Evolutionary conservation across 2,329 filamentous ascomycete genomes (phyloP).

Genomic region (Xylariomycetidae sp.): DNA sequence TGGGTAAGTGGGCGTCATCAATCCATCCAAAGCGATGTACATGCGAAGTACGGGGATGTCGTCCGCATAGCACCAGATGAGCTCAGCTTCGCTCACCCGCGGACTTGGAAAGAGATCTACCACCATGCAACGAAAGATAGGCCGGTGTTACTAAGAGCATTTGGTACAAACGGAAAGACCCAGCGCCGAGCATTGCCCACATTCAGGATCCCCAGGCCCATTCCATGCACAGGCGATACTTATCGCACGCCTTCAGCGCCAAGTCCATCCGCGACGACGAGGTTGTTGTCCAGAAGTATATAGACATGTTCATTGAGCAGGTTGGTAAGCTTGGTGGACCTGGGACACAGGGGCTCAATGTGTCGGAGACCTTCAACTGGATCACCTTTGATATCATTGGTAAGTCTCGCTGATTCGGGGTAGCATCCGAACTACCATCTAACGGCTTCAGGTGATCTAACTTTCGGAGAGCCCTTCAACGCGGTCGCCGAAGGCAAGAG

Average conservation of each 20-base stretch:
- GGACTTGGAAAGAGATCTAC: slow-evolving; percentile 31
- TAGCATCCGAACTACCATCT: too few species aligned
- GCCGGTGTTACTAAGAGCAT: slow-evolving; percentile 4
- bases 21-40: slow-evolving; percentile 8
- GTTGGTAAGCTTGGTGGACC: slow-evolving; percentile 9
- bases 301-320: slow-evolving; percentile 11
- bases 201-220: slow-evolving; percentile 12
- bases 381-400: slow-evolving; percentile 26
- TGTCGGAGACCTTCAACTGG: slow-evolving; percentile 19
- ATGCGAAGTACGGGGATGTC: slow-evolving; percentile 21
- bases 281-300: slow-evolving; percentile 16
- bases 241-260: slow-evolving; percentile 14
- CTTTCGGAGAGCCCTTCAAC: slow-evolving; percentile 14
- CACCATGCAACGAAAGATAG: slow-evolving; percentile 18
- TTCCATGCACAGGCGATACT: slow-evolving; percentile 11
- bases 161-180: slow-evolving; percentile 10
- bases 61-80: slow-evolving; percentile 37
- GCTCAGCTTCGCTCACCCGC: slow-evolving; percentile 32
- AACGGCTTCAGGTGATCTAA: slow-evolving; percentile 12
- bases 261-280: slow-evolving; percentile 16
- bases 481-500: slow-evolving; percentile 9
- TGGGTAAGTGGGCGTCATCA: slow-evolving; percentile 7
- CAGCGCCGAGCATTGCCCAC: slow-evolving; percentile 7
- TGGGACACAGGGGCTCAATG: slow-evolving; percentile 16
- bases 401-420: slow-evolving; percentile 8